These are phyloP conservation scores for Phaeosphaeria sp. DNA, from an alignment of 2,329 filamentous ascomycete species.

Conservation along the genomic window DNA sequence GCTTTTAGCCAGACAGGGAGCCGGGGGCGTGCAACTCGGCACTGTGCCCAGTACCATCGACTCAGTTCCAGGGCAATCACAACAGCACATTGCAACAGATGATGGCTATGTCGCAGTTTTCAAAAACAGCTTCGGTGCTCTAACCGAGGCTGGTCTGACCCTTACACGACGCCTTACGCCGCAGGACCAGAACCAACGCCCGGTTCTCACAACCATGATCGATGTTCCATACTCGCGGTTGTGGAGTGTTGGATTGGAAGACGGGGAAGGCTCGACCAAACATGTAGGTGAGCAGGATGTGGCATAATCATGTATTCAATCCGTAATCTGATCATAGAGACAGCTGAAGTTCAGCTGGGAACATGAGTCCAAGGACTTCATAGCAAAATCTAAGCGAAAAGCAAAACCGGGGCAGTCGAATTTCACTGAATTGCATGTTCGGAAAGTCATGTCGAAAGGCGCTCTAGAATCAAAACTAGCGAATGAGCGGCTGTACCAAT, in stretches of 20 bases:
- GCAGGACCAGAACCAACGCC: neutral
- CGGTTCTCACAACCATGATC: neutral
- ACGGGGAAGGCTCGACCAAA: neutral
- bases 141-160: conserved; percentile 63
- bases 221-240: conserved; percentile 1
- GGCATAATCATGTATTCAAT: neutral
- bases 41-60: conserved; percentile 55
- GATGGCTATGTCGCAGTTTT: conserved; percentile 25
- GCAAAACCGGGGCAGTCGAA: neutral
- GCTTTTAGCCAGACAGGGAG: neutral
- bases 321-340: neutral
- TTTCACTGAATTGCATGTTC: neutral
- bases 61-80: conserved; percentile 31
- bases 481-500: neutral
- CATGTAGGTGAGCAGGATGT: neutral
- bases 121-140: conserved; percentile 64
- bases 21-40: conserved; percentile 47
- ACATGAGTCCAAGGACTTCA: neutral
- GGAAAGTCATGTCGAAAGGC: neutral
- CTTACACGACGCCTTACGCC: conserved; percentile 14
- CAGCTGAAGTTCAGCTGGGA: neutral
- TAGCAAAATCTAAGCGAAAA: neutral
- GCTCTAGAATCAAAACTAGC: neutral
- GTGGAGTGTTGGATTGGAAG: conserved; percentile 1
- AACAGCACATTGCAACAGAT: conserved; percentile 18